Conservation (phyloP, 257 asterid genomes). For the Penstemon davidsonii region DNA sequence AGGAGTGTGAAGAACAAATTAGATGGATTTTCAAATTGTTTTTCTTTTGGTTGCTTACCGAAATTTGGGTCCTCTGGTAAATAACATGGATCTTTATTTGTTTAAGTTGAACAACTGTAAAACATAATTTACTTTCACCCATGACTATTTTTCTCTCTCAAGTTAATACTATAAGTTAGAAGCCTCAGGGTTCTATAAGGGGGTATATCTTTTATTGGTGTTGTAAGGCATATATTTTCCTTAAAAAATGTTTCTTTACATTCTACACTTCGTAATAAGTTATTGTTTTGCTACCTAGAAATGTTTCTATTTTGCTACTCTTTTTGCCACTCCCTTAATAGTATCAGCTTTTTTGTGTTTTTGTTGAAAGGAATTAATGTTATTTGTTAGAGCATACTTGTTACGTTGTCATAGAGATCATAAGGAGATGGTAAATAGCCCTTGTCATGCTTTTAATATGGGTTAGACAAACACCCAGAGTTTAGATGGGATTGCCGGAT, state of each 20-base stretch:
- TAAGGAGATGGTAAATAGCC: conserved; percentile 5
- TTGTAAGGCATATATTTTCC: not conserved
- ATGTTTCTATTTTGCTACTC: not conserved
- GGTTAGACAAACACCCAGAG: no score
- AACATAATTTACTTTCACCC: no score
- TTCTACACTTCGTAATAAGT: not conserved
- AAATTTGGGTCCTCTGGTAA: no score
- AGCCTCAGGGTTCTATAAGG: not conserved
- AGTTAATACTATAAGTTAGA: not conserved
- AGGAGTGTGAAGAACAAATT: not conserved
- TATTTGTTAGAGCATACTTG: not conserved
- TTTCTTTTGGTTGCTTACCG: not conserved
- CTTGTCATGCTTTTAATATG: not conserved
- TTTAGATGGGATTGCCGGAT: conserved; percentile 11
- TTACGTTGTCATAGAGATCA: not conserved
- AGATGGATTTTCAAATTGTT: not conserved
- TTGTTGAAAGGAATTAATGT: not conserved
- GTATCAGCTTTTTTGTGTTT: not conserved
- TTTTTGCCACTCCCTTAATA: not conserved
- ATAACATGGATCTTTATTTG: no score
- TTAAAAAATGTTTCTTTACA: not conserved
- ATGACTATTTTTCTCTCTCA: no score
- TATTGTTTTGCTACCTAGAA: not conserved
- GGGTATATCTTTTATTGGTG: not conserved
- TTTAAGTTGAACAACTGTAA: no score